phyloP scores from a whole-genome alignment of 2,329 filamentous ascomycete genomes.

The Scorias spongiosa region DNA sequence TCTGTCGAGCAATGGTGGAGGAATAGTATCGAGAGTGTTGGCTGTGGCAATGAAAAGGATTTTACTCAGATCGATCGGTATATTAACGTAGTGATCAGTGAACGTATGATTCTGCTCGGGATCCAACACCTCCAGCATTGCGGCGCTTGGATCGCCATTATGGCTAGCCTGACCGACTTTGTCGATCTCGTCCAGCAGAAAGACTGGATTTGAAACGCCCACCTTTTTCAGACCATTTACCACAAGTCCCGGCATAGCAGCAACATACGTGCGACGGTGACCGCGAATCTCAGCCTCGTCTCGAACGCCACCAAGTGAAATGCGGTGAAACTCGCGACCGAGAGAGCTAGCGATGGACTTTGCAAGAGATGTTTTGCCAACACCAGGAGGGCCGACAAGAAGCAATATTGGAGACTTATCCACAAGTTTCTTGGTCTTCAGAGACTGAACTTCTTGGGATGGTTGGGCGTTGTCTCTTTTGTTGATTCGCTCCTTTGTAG shows the following conservation, averaged over 20 bases:
- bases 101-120: slow-evolving; percentile 95
- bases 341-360: slow-evolving; percentile 85
- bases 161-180: slow-evolving; percentile 85
- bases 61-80: slow-evolving; percentile 89
- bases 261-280: slow-evolving; percentile 88
- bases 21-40: slow-evolving; percentile 88
- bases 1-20: slow-evolving; percentile 79
- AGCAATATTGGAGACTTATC: slow-evolving; percentile 95
- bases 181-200: slow-evolving; percentile 94
- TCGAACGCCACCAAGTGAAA: slow-evolving; percentile 86
- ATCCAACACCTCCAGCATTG: slow-evolving; percentile 95
- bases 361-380: slow-evolving; percentile 89
- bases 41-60: slow-evolving; percentile 96
- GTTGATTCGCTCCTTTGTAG: slow-evolving; percentile 37
- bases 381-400: slow-evolving; percentile 81
- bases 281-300: slow-evolving; percentile 96
- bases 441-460: slow-evolving; percentile 23
- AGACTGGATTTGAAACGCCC: slow-evolving; percentile 86
- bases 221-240: slow-evolving; percentile 92
- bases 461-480: slow-evolving; percentile 3
- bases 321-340: slow-evolving; percentile 89
- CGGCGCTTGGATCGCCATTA: slow-evolving; percentile 88
- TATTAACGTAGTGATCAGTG: slow-evolving; percentile 89
- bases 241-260: slow-evolving; percentile 94
- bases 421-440: slow-evolving; percentile 69